These are phyloP conservation scores for Pseudonitzschia delicatissima DNA, from an alignment of 108 stramenopile genomes.

Conservation along the genomic window DNA sequence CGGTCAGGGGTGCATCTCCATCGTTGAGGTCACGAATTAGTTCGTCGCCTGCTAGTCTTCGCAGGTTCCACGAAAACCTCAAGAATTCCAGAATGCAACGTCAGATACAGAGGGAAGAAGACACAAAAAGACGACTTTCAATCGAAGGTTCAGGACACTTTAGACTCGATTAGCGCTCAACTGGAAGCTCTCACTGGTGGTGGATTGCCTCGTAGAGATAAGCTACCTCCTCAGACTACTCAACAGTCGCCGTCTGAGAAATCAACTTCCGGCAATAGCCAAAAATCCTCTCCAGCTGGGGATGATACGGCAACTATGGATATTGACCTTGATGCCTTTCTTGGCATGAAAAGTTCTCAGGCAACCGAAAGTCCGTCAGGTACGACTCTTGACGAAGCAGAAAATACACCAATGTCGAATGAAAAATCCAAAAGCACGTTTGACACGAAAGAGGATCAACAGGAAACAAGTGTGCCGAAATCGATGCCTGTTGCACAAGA, in stretches of 20 bases:
- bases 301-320: background rate
- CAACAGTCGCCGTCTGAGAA: background rate
- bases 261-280: background rate
- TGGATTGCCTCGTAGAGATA: background rate
- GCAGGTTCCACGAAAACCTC: slow-evolving; percentile 21
- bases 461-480: background rate
- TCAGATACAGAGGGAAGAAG: slow-evolving; percentile 18
- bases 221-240: slow-evolving; percentile 8
- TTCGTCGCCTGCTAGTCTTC: slow-evolving; percentile 18
- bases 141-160: slow-evolving; percentile 9
- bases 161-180: slow-evolving; percentile 24
- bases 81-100: slow-evolving; percentile 17
- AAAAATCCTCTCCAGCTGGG: background rate
- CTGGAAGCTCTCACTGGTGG: slow-evolving; percentile 16
- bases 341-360: background rate
- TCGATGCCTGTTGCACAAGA: background rate
- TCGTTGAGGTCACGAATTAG: slow-evolving; percentile 21
- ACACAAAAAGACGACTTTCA: slow-evolving; percentile 21
- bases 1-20: slow-evolving; percentile 16
- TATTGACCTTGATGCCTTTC: slow-evolving; percentile 5
- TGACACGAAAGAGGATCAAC: background rate
- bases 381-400: background rate
- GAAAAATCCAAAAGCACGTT: too few relatives aligned
- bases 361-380: background rate
- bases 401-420: background rate